Evolutionary conservation across 2,329 filamentous ascomycete species (phyloP).

Genomic region (Xylaria sp.): DNA sequence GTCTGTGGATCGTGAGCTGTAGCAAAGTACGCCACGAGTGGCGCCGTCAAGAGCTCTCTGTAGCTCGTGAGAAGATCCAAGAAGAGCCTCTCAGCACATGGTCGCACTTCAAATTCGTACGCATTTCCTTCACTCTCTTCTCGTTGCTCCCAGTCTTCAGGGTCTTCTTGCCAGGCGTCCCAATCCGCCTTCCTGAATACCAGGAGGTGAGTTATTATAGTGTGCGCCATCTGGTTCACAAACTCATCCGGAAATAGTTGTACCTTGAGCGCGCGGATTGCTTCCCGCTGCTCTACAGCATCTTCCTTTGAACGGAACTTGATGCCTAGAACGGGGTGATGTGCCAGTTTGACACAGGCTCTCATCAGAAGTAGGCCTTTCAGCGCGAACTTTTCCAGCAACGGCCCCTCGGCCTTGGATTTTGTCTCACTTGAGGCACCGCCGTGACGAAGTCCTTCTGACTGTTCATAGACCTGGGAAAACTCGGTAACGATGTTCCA

Average conservation of each 20-base stretch:
- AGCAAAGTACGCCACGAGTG: slow-evolving; percentile 76
- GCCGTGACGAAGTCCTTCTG: slow-evolving; percentile 49
- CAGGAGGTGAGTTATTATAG: slow-evolving; percentile 82
- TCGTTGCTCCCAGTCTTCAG: slow-evolving; percentile 89
- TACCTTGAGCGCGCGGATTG: slow-evolving; percentile 63
- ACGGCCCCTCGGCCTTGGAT: slow-evolving; percentile 52
- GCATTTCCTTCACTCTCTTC: slow-evolving; percentile 80
- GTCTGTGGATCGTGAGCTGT: slow-evolving; percentile 60
- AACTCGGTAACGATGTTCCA: slow-evolving; percentile 77
- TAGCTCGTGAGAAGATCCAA: slow-evolving; percentile 85
- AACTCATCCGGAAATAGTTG: slow-evolving; percentile 72
- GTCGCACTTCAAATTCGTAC: slow-evolving; percentile 87
- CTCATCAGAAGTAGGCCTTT: slow-evolving; percentile 79
- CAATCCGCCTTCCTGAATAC: slow-evolving; percentile 81
- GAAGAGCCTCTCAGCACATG: slow-evolving; percentile 90
- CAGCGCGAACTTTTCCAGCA: slow-evolving; percentile 73
- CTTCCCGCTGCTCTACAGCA: slow-evolving; percentile 69
- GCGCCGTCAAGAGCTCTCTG: slow-evolving; percentile 73
- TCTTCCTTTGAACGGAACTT: slow-evolving; percentile 71
- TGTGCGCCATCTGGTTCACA: slow-evolving; percentile 74
- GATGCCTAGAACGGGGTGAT: slow-evolving; percentile 74
- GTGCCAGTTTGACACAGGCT: slow-evolving; percentile 79
- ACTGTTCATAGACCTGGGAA: slow-evolving; percentile 65
- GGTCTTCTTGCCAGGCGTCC: slow-evolving; percentile 87
- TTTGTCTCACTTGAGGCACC: slow-evolving; percentile 38